phyloP scores from a whole-genome alignment of 208 protist genomes.

The Strigomonas culicis region DNA sequence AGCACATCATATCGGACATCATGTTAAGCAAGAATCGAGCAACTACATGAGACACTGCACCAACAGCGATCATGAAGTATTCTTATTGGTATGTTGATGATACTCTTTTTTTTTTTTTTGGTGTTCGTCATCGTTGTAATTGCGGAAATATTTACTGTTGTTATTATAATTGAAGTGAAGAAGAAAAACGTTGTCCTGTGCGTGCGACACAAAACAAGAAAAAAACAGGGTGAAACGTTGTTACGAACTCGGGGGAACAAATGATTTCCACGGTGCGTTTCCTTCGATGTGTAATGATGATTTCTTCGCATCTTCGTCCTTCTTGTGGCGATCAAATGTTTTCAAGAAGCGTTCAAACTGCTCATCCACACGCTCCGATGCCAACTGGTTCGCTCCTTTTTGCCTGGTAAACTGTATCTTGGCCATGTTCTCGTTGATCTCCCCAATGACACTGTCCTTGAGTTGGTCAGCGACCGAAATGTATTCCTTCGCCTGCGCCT shows the following conservation, averaged over 20 bases:
- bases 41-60: no score
- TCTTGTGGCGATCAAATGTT: slow-evolving; percentile 44
- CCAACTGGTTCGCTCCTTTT: slow-evolving; percentile 58
- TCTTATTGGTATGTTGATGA: no score
- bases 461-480: slow-evolving; percentile 15
- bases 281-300: slow-evolving; percentile 63
- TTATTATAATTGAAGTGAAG: no score
- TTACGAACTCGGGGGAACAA: slow-evolving; percentile 38
- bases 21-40: no score
- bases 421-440: slow-evolving; percentile 78
- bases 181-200: neutral
- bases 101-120: no score
- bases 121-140: no score
- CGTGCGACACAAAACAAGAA: neutral
- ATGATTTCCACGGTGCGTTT: slow-evolving; percentile 81
- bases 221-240: neutral
- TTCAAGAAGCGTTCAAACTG: slow-evolving; percentile 90
- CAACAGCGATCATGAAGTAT: no score
- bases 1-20: neutral
- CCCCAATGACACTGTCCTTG: slow-evolving; percentile 34
- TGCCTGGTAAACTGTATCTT: slow-evolving; percentile 79
- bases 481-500: slow-evolving; percentile 20
- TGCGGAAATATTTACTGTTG: no score
- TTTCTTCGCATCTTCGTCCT: neutral
- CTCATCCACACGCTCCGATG: slow-evolving; percentile 74